Evolutionary conservation across 495 filamentous ascomycete species (phyloP).

Genomic region (Cladorrhinum samala): DNA sequence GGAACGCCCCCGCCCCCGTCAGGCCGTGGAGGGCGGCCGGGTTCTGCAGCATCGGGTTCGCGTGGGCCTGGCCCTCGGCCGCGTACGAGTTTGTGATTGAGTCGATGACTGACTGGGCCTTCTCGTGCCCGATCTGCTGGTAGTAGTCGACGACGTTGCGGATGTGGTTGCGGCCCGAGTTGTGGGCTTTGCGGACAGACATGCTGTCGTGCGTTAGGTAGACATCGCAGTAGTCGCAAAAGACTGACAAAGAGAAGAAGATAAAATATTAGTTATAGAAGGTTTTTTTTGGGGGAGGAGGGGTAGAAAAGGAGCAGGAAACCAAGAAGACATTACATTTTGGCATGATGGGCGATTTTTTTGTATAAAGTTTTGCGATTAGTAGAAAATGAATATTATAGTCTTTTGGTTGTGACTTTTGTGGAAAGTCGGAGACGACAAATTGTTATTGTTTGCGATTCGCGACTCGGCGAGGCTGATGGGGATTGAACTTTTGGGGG

Average conservation of each 20-base stretch:
- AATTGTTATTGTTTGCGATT: too few species aligned
- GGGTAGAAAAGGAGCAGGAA: conserved; percentile 4
- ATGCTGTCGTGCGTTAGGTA: conserved; percentile 99
- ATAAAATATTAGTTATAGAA: too few species aligned
- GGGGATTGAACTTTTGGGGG: too few species aligned
- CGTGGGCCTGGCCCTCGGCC: conserved; percentile 79
- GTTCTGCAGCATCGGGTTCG: conserved; percentile 74
- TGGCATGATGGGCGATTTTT: conserved; percentile 48
- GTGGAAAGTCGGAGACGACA: background rate
- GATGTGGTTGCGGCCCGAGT: conserved; percentile 90
- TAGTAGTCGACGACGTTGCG: conserved; percentile 98
- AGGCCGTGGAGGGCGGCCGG: conserved; percentile 49
- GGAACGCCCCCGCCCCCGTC: background rate
- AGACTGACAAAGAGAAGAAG: too few species aligned
- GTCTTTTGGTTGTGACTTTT: background rate
- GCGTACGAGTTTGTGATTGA: conserved; percentile 92
- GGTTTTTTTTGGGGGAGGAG: conserved; percentile 11
- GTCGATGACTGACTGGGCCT: conserved; percentile 96
- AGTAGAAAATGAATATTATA: background rate
- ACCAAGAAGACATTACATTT: conserved; percentile 27
- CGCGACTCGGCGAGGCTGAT: too few species aligned
- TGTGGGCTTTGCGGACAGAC: conserved; percentile 98
- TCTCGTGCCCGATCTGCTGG: conserved; percentile 97
- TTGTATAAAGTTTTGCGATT: conserved; percentile 4
- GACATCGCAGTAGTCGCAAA: conserved; percentile 99